phyloP scores from a whole-genome alignment of 192 early-diverging fungal genomes.

The Coemansia sp. region DNA sequence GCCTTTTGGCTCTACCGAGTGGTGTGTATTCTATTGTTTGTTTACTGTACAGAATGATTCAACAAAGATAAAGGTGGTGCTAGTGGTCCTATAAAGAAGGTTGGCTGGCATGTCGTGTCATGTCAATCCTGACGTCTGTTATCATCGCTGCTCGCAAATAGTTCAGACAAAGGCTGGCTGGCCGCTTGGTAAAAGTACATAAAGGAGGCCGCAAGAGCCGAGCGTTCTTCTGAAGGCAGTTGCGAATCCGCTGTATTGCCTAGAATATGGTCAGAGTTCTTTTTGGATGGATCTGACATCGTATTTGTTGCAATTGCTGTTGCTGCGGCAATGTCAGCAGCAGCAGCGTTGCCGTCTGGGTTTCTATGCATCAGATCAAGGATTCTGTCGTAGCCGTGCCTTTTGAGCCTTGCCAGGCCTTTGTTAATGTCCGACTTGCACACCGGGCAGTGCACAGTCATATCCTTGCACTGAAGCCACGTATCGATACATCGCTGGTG shows the following conservation, averaged over 20 bases:
- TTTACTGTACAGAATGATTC: no score
- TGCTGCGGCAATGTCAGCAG: neutral
- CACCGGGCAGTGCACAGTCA: conserved; percentile 74
- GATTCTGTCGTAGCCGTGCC: conserved; percentile 36
- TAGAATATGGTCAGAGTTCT: neutral
- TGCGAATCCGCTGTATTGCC: neutral
- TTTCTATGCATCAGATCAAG: conserved; percentile 14
- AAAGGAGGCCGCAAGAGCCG: neutral
- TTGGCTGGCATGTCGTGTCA: no score
- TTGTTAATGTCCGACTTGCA: conserved; percentile 63
- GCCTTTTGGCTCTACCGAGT: no score
- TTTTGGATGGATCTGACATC: neutral
- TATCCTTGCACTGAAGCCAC: conserved; percentile 70
- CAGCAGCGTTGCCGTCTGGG: neutral
- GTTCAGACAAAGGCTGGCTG: neutral
- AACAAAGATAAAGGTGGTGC: no score
- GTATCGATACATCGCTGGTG: conserved; percentile 76
- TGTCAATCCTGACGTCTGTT: no score
- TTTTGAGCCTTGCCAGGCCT: conserved; percentile 30
- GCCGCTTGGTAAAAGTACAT: neutral
- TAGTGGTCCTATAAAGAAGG: no score
- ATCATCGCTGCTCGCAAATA: neutral
- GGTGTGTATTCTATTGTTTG: no score
- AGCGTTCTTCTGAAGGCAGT: neutral
- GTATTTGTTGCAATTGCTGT: conserved; percentile 1